These are phyloP conservation scores for Monosporascus sp. DNA, from an alignment of 2,329 filamentous ascomycete species.

Conservation along the genomic window DNA sequence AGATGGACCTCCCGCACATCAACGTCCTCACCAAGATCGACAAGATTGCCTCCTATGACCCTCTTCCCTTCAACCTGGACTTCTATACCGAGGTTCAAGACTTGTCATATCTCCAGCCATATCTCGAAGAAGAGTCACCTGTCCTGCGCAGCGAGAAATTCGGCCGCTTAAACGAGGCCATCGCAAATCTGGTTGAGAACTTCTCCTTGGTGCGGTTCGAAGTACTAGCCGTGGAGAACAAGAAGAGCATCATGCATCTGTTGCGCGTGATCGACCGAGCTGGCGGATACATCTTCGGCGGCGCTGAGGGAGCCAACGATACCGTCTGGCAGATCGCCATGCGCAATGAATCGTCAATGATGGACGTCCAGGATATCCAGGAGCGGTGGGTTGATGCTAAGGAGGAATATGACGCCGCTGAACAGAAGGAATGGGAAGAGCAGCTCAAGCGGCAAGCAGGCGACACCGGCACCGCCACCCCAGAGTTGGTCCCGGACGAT, in stretches of 20 bases:
- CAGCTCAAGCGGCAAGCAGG: conserved; percentile 52
- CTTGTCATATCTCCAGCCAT: conserved; percentile 74
- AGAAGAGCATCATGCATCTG: conserved; percentile 91
- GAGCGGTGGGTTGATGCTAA: conserved; percentile 93
- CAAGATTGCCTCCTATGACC: conserved; percentile 78
- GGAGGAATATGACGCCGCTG: conserved; percentile 77
- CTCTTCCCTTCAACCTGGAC: conserved; percentile 89
- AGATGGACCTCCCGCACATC: conserved; percentile 93
- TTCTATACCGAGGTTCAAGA: conserved; percentile 98
- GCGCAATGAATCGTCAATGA: conserved; percentile 64
- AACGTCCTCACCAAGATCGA: conserved; percentile 98
- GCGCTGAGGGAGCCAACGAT: conserved; percentile 87
- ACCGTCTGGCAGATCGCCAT: conserved; percentile 97
- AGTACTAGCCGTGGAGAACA: conserved; percentile 92
- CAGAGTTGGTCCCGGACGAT: conserved; percentile 28
- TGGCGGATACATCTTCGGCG: conserved; percentile 86
- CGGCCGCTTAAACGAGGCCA: conserved; percentile 75
- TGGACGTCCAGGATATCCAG: conserved; percentile 86
- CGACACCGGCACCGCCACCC: conserved; percentile 27
- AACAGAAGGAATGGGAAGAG: conserved; percentile 69
- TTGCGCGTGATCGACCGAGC: conserved; percentile 86
- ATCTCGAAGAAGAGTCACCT: conserved; percentile 73
- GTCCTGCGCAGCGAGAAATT: conserved; percentile 69
- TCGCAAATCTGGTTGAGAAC: conserved; percentile 80
- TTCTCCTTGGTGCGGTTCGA: conserved; percentile 90